phyloP scores from a whole-genome alignment of 768 basidiomycete genomes.

The Hygrophoropsis aurantiaca region DNA sequence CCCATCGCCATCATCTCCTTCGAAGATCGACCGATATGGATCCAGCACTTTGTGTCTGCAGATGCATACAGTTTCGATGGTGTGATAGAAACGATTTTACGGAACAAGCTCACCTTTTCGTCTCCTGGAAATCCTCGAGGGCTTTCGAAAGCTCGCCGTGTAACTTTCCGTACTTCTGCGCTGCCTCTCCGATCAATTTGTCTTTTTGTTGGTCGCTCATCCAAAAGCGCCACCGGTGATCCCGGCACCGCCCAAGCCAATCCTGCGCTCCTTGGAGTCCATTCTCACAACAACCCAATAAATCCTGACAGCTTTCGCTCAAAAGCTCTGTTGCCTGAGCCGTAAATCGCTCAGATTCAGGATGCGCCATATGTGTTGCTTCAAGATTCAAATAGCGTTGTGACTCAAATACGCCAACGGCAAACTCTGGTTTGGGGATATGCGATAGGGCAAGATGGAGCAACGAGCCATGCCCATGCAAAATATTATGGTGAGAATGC shows the following conservation, averaged over 20 bases:
- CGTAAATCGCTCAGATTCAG: slow-evolving; percentile 42
- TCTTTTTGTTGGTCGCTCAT: slow-evolving; percentile 26
- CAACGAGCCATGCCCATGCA: slow-evolving; percentile 41
- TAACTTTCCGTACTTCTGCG: slow-evolving; percentile 38
- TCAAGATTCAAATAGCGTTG: slow-evolving; percentile 72
- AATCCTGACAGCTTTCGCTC: slow-evolving; percentile 50
- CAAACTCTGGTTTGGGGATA: slow-evolving; percentile 41
- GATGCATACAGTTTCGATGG: slow-evolving; percentile 1
- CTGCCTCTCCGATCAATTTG: slow-evolving; percentile 28
- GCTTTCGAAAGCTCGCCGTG: slow-evolving; percentile 33
- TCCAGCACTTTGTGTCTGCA: slow-evolving; percentile 52
- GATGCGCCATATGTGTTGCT: slow-evolving; percentile 50
- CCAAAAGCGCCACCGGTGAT: slow-evolving; percentile 39
- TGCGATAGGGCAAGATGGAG: slow-evolving; percentile 36
- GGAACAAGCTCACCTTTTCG: slow-evolving; percentile 43
- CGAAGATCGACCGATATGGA: slow-evolving; percentile 57
- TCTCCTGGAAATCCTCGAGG: slow-evolving; percentile 47
- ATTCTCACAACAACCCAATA: slow-evolving; percentile 44
- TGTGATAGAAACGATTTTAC: not conserved
- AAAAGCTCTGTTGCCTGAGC: slow-evolving; percentile 45
- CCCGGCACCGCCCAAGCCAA: slow-evolving; percentile 49
- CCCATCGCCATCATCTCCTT: slow-evolving; percentile 28
- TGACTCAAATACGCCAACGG: slow-evolving; percentile 74
- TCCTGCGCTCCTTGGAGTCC: slow-evolving; percentile 41
- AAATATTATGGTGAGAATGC: slow-evolving; percentile 28